Base-by-base conservation (phyloP, 257 asterid genomes). In the Oldenlandia corymbosa region DNA sequence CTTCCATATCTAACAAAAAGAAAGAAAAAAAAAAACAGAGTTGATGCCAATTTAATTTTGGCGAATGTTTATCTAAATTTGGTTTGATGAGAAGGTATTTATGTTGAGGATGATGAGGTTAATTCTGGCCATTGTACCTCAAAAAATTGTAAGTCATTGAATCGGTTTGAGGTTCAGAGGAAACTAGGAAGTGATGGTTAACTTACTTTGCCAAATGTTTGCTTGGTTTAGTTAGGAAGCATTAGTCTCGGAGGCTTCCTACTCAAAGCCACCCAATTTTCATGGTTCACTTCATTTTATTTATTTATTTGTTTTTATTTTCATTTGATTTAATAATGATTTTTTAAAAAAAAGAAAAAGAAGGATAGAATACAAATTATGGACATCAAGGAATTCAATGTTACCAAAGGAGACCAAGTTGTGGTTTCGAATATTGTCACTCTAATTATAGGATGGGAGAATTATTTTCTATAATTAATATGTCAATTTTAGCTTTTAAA, bases 201-300 rank as follows among this genome's bases (percentile, higher is more conserved):
- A 56, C 27, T 56, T 32, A 31, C 43, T 56, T 56, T 9, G n/a
- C 27, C 61, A 56, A 31, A 56, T 31, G 43, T n/a, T 31, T 32
- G 26, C 21, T 56, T 31, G 12, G 43, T 31, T 55, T 56, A 43
- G 61, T 56, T 56, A 18, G n/a, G 17, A 56, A 17, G 61, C 61
- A 56, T 56, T 56, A 27, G 43, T 18, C 45, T 56, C 27, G 27
- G 45, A 2, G 27, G 45, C 21, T 56, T 32, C 61, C 45, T 32
- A 56, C 43, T 32, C 21, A 56, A 56, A 32, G 10, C 61, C 61
- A 56, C 27, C 20, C 43, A 56, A 56, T 30, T 56, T 1, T 17
- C 45, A 56, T 56, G 43, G 18, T 45, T 45, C n/a, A n/a, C n/a
- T n/a, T n/a, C n/a, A n/a, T n/a, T n/a, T n/a, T n/a, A n/a, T n/a